Conservation (phyloP, 805 yeast species). For the Priceomyces haplophilus region DNA sequence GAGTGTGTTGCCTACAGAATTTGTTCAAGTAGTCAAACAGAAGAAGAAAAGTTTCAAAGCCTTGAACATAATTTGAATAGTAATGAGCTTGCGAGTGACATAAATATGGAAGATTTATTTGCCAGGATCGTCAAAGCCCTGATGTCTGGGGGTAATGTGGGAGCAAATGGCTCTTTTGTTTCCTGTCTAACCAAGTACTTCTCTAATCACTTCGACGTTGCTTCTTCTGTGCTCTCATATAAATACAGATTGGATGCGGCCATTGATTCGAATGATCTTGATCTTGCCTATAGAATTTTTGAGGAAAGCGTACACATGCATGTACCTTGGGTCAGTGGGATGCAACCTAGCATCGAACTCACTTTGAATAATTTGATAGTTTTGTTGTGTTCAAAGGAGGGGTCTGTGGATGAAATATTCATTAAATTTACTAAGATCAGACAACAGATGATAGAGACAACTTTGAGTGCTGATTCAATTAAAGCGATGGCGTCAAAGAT, state of each 20-base stretch:
- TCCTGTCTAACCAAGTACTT: conserved; percentile 15
- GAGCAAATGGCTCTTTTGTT: conserved; percentile 21
- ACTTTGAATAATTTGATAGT: conserved; percentile 46
- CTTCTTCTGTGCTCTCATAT: conserved; percentile 21
- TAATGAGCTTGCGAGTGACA: conserved; percentile 2
- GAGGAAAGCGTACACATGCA: conserved; percentile 26
- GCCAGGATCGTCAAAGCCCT: conserved; percentile 17
- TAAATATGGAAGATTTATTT: conserved; percentile 13
- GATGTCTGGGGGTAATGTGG: conserved; percentile 11
- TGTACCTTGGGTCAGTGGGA: conserved; percentile 22
- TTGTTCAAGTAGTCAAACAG: neutral
- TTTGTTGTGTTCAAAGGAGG: conserved; percentile 29
- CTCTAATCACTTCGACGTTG: conserved; percentile 6
- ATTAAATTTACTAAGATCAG: conserved; percentile 32
- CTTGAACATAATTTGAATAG: conserved; percentile 2
- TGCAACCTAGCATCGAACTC: conserved; percentile 35
- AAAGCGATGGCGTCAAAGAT: conserved; percentile 24
- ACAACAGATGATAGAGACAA: conserved; percentile 31
- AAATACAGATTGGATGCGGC: conserved; percentile 30
- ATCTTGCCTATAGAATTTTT: conserved; percentile 26
- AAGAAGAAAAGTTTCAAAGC: neutral
- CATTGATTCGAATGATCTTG: conserved; percentile 15
- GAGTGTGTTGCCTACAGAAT: conserved; percentile 16
- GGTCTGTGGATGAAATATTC: conserved; percentile 23
- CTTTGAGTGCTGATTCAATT: conserved; percentile 28